A percentile compares a stretch with the other conserved stretches of the same genome.
Evolutionary conservation across 2,329 filamentous ascomycete species (phyloP).

Genomic region (Ceratocystis lukuohia): DNA sequence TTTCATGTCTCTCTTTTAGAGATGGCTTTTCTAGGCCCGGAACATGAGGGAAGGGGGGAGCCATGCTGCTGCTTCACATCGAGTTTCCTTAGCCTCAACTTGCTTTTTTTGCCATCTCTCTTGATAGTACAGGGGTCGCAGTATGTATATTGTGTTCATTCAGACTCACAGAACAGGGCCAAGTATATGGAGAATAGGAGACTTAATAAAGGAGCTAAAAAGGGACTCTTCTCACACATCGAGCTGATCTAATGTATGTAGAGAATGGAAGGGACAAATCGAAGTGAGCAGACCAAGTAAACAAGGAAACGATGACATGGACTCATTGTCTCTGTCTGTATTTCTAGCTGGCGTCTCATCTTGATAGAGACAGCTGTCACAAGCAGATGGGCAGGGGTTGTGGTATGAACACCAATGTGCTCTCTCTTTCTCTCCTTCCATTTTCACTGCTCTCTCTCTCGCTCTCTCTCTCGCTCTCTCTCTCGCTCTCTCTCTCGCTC

Average conservation of each 20-base stretch:
- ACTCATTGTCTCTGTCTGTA: neutral
- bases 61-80: slow-evolving; percentile 2
- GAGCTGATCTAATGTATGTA: neutral
- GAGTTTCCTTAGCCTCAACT: slow-evolving; percentile 7
- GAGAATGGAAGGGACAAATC: neutral
- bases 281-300: too few relatives aligned
- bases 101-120: neutral
- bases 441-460: neutral
- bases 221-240: too few relatives aligned
- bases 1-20: neutral
- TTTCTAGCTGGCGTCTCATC: neutral
- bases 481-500: neutral
- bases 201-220: neutral
- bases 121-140: neutral
- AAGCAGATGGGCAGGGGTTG: neutral
- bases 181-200: neutral
- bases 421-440: neutral
- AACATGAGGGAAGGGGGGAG: neutral
- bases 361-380: slow-evolving; percentile 2
- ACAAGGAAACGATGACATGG: neutral
- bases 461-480: neutral
- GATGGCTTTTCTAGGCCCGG: neutral
- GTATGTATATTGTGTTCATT: neutral
- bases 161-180: neutral
- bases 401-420: neutral